Percentiles rank a stretch among this genome's conserved stretches.
Conservation (phyloP, 768 basidiomycete species). For the Melanogaster broomeanus region DNA sequence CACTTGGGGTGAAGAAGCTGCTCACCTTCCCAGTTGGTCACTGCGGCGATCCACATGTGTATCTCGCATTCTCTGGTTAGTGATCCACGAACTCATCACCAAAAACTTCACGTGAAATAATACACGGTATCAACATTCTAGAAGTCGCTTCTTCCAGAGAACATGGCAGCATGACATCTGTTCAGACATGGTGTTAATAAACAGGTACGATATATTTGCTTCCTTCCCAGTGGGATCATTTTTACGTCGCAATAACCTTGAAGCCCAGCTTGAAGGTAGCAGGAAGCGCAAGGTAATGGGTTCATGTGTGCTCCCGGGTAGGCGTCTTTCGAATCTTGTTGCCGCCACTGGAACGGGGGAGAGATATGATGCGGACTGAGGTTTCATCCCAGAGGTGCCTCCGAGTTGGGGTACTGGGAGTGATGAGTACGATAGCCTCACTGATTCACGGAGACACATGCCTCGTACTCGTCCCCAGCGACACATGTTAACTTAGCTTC, state of each 20-base stretch:
- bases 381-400: conserved; percentile 60
- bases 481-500: conserved; percentile 66
- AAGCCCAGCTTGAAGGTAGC: conserved; percentile 88
- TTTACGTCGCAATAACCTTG: conserved; percentile 80
- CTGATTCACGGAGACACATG: conserved; percentile 26
- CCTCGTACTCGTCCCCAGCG: conserved; percentile 95
- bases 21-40: conserved; percentile 93
- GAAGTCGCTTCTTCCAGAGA: conserved; percentile 80
- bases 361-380: conserved; percentile 88
- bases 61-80: conserved; percentile 93
- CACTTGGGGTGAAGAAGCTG: not conserved
- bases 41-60: conserved; percentile 81
- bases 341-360: conserved; percentile 83
- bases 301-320: conserved; percentile 98
- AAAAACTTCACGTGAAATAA: conserved; percentile 85
- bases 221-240: conserved; percentile 49
- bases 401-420: conserved; percentile 82
- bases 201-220: conserved; percentile 46
- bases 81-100: conserved; percentile 94
- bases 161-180: conserved; percentile 71
- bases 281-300: conserved; percentile 84
- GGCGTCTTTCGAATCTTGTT: conserved; percentile 89
- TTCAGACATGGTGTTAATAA: not conserved
- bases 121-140: conserved; percentile 74
- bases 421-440: conserved; percentile 3